A percentile compares a stretch with the other conserved stretches of the same genome.
These are phyloP conservation scores for Platanthera guangdongensis DNA, from an alignment of 106 monocot species.

Conservation along the genomic window DNA sequence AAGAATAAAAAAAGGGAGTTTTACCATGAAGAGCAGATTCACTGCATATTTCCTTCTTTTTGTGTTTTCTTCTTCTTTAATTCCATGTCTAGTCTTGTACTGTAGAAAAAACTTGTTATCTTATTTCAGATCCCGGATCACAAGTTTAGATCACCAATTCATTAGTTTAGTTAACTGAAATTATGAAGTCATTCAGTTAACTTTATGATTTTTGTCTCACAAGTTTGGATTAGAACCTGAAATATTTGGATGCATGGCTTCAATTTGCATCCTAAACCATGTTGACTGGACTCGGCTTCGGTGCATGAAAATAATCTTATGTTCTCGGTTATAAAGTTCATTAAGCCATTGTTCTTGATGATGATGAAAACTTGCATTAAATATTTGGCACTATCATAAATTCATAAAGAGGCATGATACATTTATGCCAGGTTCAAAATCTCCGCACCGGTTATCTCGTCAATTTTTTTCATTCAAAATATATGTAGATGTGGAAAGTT, in stretches of 20 bases:
- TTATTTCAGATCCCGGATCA: conserved; percentile 57
- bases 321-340: conserved; percentile 30
- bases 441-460: too few species aligned
- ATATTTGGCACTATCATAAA: too few species aligned
- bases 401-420: too few species aligned
- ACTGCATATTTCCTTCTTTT: too few species aligned
- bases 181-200: background rate
- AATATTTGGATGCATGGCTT: conserved; percentile 99
- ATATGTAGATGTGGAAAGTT: too few species aligned
- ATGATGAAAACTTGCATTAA: background rate
- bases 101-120: conserved; percentile 48
- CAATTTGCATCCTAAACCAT: conserved; percentile 98
- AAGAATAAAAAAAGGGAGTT: too few species aligned
- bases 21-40: too few species aligned
- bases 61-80: background rate
- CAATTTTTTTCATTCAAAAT: too few species aligned
- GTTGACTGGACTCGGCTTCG: conserved; percentile 51
- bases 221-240: conserved; percentile 56
- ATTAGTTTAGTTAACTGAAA: conserved; percentile 22
- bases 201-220: conserved; percentile 33
- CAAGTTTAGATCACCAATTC: conserved; percentile 27
- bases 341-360: conserved; percentile 5
- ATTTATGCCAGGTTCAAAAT: too few species aligned
- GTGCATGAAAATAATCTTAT: conserved; percentile 48
- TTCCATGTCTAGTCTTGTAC: conserved; percentile 5